Base-by-base conservation (phyloP, 805 yeast species). In the Candida chilensis region DNA sequence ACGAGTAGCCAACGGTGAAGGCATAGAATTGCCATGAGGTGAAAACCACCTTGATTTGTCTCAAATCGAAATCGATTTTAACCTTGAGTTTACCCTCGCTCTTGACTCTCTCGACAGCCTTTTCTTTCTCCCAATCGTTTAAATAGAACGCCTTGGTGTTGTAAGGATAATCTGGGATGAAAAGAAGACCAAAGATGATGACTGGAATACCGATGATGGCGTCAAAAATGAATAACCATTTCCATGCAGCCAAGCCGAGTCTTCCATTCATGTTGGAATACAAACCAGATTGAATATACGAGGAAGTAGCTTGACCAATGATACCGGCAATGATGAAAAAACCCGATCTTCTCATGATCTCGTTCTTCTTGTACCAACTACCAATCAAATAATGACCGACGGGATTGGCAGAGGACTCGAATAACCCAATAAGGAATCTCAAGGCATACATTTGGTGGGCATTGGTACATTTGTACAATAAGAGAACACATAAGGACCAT, bases 161-260 rank as follows among this genome's bases (percentile, higher is more conserved):
- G n/a, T 41, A 47, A 13, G 60, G 57, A 4, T 45, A 38, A 26
- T 73, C 77, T 4, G 78, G 79, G 30, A 71, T 57, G 4, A 60
- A 47, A 31, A 63, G 54, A 36, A 57, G 49, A 0, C 67, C 67
- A 8, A 44, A 24, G 3, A 60, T 11, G 0, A 66, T 68, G 12
- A 60, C 48, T 3, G 53, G 57, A 13, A 59, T 39, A 4, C 58
- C 50, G 28, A 64, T 48, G 5, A 48, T 27, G 11, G 51, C 54
- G 33, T 53, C 55, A 25, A 54, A 32, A 30, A 65, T 53, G 45
- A 60, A 67, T 27, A 65, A 46, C 66, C 70, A 67, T 44, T 54
- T 51, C 71, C 71, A 67, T 4, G 66, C 61, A n/a, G 48, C 41
- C 16, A 57, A 32, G 6, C 72, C 72, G 30, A 47, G 49, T 8